Evolutionary conservation across 108 stramenopile genomes (phyloP).

Genomic region (Skeletonema potamos): DNA sequence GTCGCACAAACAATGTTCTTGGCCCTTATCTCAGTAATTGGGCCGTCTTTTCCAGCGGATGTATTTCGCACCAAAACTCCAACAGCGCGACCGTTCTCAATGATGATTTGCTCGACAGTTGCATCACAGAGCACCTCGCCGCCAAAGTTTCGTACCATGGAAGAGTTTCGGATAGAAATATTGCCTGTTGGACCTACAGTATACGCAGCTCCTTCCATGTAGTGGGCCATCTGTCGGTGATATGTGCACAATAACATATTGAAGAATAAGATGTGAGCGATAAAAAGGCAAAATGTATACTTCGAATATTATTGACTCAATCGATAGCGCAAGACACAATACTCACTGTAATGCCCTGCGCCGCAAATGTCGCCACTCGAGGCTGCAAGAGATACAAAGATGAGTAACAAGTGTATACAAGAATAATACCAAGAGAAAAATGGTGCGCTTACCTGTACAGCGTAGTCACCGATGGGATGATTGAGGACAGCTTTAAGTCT

Average conservation of each 20-base stretch:
- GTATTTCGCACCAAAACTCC: conserved; percentile 55
- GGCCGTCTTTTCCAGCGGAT: conserved; percentile 26
- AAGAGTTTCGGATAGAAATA: conserved; percentile 48
- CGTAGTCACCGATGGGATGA: conserved; percentile 64
- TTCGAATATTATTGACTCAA: too few relatives aligned
- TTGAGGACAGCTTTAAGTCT: conserved; percentile 55
- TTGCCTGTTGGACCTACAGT: conserved; percentile 55
- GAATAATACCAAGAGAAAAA: neutral
- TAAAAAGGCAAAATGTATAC: too few relatives aligned
- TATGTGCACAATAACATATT: too few relatives aligned
- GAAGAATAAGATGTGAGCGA: too few relatives aligned
- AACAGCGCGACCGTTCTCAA: conserved; percentile 53
- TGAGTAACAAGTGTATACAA: neutral
- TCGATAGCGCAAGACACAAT: too few relatives aligned
- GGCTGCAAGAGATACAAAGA: conserved; percentile 4
- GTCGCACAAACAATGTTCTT: conserved; percentile 55
- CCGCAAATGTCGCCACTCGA: conserved; percentile 51
- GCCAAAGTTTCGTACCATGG: conserved; percentile 45
- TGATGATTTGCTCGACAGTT: conserved; percentile 49
- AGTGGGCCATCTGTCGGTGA: conserved; percentile 68
- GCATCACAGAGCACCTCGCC: conserved; percentile 59
- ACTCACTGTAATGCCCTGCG: conserved; percentile 58
- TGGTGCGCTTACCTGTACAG: conserved; percentile 19
- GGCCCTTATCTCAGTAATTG: conserved; percentile 50
- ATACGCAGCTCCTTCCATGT: conserved; percentile 53